Conservation (phyloP, 2,329 filamentous ascomycete species). For the Clarireedia homoeocarpa region DNA sequence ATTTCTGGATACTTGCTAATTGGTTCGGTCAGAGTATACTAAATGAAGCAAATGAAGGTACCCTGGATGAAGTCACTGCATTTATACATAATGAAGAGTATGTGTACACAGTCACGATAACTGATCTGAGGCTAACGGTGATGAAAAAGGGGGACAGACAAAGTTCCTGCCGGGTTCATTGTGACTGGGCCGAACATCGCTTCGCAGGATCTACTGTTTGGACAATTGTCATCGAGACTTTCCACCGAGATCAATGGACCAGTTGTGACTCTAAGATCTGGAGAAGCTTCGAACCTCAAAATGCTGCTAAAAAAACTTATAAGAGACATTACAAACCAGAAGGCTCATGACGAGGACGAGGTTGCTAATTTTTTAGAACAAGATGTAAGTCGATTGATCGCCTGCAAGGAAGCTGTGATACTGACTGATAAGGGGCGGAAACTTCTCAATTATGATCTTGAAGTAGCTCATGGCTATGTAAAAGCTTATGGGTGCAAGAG, state of each 20-base stretch:
- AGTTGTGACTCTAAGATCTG: conserved; percentile 61
- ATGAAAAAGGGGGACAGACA: conserved; percentile 13
- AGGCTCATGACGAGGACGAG: conserved; percentile 43
- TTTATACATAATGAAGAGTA: conserved; percentile 37
- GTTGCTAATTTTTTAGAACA: conserved; percentile 37
- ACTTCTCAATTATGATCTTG: conserved; percentile 71
- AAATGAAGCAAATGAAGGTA: conserved; percentile 52
- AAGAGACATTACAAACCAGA: conserved; percentile 50
- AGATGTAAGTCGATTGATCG: conserved; percentile 35
- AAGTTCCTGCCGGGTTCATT: conserved; percentile 58
- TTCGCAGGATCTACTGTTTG: conserved; percentile 66
- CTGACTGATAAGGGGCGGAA: conserved; percentile 43
- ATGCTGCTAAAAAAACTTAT: conserved; percentile 66
- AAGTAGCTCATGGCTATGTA: conserved; percentile 56
- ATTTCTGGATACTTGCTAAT: conserved; percentile 26
- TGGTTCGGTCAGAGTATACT: conserved; percentile 41
- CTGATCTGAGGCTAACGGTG: conserved; percentile 2
- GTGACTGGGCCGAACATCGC: conserved; percentile 73
- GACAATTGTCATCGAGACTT: conserved; percentile 56
- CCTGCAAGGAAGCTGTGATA: background rate
- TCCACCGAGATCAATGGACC: conserved; percentile 39
- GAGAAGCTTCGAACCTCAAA: conserved; percentile 67
- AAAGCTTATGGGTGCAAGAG: conserved; percentile 45
- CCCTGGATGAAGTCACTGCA: conserved; percentile 47
- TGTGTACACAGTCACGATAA: background rate